phyloP scores from a whole-genome alignment of 768 basidiomycete species.

The Dentipellis fragilis region DNA sequence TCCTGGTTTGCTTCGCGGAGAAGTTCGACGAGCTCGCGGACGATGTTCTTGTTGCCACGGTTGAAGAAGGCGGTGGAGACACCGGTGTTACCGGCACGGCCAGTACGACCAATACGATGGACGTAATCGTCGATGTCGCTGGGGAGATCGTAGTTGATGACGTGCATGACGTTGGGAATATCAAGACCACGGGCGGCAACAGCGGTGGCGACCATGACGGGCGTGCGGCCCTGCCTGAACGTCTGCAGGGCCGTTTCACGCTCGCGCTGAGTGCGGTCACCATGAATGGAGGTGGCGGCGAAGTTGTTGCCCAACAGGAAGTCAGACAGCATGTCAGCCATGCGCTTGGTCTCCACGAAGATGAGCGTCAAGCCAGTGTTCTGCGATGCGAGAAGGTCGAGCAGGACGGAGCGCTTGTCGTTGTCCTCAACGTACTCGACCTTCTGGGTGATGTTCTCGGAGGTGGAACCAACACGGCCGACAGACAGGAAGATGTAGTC shows the following conservation, averaged over 20 bases:
- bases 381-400: constrained; percentile 86
- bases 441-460: constrained; percentile 99
- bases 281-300: constrained; percentile 94
- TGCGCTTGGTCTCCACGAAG: constrained; percentile 99
- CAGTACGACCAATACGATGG: constrained; percentile 95
- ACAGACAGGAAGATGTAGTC: constrained; percentile 99
- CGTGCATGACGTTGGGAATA: constrained; percentile 98
- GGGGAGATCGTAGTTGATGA: constrained; percentile 96
- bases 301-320: constrained; percentile 79
- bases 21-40: constrained; percentile 84
- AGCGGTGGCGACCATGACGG: constrained; percentile 95
- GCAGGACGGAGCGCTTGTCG: constrained; percentile 93
- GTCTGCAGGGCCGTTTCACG: constrained; percentile 93
- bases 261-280: constrained; percentile 95
- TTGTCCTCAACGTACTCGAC: constrained; percentile 96
- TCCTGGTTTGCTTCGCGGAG: constrained; percentile 95
- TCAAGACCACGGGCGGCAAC: constrained; percentile 98
- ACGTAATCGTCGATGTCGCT: constrained; percentile 99
- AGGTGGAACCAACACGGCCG: constrained; percentile 95
- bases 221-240: constrained; percentile 91
- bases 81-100: constrained; percentile 97
- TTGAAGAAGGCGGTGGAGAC: constrained; percentile 94
- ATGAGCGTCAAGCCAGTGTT: constrained; percentile 78
- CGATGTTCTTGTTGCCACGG: constrained; percentile 86
- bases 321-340: constrained; percentile 97